Evolutionary conservation across 2,329 filamentous ascomycete species (phyloP).

Genomic region (Paracamarosporium sp.): DNA sequence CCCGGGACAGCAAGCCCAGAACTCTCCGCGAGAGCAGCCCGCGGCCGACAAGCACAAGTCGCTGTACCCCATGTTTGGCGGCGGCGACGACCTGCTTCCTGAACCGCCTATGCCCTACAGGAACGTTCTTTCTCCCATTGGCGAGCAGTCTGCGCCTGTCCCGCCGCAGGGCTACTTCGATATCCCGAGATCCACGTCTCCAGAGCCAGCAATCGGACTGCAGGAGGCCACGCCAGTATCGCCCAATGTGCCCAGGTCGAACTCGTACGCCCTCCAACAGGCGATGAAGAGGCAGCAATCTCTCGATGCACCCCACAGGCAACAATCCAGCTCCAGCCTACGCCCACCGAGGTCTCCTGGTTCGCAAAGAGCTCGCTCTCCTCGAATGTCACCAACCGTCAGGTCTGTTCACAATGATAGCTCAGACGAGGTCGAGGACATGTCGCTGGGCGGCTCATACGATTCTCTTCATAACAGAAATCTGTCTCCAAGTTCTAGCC

Average conservation of each 20-base stretch:
- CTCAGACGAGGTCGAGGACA: conserved; percentile 74
- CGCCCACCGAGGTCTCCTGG: conserved; percentile 50
- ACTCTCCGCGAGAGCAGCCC: conserved; percentile 36
- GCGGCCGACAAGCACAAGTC: conserved; percentile 42
- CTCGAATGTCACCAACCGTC: conserved; percentile 51
- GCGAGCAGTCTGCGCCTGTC: conserved; percentile 32
- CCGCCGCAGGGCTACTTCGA: conserved; percentile 52
- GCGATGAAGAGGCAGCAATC: conserved; percentile 47
- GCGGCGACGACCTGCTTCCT: conserved; percentile 36
- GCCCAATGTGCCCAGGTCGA: conserved; percentile 40
- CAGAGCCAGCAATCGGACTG: conserved; percentile 50
- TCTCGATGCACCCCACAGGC: conserved; percentile 41
- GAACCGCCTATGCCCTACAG: conserved; percentile 36
- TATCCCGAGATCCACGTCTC: conserved; percentile 53
- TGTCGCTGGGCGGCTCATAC: conserved; percentile 62
- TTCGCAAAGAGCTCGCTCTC: conserved; percentile 39
- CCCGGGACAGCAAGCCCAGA: conserved; percentile 23
- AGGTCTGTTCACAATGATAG: conserved; percentile 57
- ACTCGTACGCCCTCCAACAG: conserved; percentile 42
- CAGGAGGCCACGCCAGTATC: conserved; percentile 53
- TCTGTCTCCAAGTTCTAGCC: conserved; percentile 73
- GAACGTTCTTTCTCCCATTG: conserved; percentile 43
- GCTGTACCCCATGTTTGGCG: conserved; percentile 43
- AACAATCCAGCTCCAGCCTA: conserved; percentile 38
- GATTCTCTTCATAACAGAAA: conserved; percentile 77